Base-by-base conservation (phyloP, 768 basidiomycete genomes). In the Panus rudis region DNA sequence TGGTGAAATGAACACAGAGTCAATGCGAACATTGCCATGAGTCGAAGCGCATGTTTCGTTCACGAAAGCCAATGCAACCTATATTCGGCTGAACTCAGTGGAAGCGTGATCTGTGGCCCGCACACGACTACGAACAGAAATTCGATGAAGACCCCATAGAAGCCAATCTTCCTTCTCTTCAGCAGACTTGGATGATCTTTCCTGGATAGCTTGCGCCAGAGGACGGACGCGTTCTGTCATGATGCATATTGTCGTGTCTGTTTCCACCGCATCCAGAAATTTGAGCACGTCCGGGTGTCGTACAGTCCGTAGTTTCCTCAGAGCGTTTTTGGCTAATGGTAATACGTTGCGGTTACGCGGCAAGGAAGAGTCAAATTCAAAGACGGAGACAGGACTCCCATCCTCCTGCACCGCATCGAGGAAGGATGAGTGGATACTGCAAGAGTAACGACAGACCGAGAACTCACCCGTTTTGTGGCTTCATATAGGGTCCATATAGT, bases 261-360 rank as follows among this genome's bases (percentile, higher is more conserved):
- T 84, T 60, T 97, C 93, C 14, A 90, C 79, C 2, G 78, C 89
- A 50, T 97, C 96, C 69, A 99, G 78, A 65, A 93, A 97, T 59
- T 88, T 93, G 52, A 99, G 78, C 2, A 98, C 79, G 63, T 98
- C 92, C 0, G 96, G 96, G 71, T 99, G 96, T 26, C 96, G 79
- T 7, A 84, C 88, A 3, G 88, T 85, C 32, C 93, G 78, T 12
- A 98, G 70, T 60, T 94, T 98, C 43, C 86, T 81, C 37, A 97
- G 67, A 1, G 92, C 79, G 63, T 98, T 99, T 57, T 80, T 81
- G 3, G 93, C 94, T 14, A 97, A 72, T 1, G 81, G 77, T 40
- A 87, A 66, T 8, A 78, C 64, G 25, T 78, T 73, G 53, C 74
- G 76, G 59, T 70, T 76, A 38, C 67, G 58, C 10, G 73, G 64